Evolutionary conservation across 495 filamentous ascomycete genomes (phyloP), one percentile per base, ranked within the genome.

Genomic region (Letharia lupina): DNA sequence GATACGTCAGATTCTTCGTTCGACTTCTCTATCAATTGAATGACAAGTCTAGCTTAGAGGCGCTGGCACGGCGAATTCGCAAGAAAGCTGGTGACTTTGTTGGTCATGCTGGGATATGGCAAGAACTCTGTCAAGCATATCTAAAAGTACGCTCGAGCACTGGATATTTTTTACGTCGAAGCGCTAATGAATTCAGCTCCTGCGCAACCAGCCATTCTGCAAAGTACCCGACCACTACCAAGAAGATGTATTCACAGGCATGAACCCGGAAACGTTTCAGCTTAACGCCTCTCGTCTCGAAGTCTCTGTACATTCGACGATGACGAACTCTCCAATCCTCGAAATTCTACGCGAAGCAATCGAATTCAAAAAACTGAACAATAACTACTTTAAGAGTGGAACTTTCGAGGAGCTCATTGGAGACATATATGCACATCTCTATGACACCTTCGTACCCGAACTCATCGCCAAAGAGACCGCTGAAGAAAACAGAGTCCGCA

Each of bases 281-380:
- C 73, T 79, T 57, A 84, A 85, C 66, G 80, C 80, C 33, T 78
- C 76, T 44, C 81, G 80, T 15, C 73, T 88, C 31, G 84, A 88
- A 66, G 72, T 70, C 20, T 81, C 84, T 71, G 69, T 72, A 44
- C 74, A 84, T n/a, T 73, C 79, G 2, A 68, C 75, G 1, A 72
- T 74, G 2, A 78, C 77, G 12, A 79, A 73, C 62, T 67, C 72
- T 11, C 68, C 74, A 2, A 72, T 81, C 20, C 79, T 97, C 3
- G 88, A 89, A 67, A 82, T 91, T 8, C 79, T 99, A 45, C 85
- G 91, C 61, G 95, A 99, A 64, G 86, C 86, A 9, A 63, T 70
- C n/a, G 94, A 95, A 47, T 89, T 97, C 65, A 88, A 96, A 73
- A 96, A 96, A 76, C 87, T 98, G 56, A 93, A 98, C 72, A 84